Base-by-base conservation (phyloP, 1,139 yeast genomes). In the Saccharomyces hybrid region DNA sequence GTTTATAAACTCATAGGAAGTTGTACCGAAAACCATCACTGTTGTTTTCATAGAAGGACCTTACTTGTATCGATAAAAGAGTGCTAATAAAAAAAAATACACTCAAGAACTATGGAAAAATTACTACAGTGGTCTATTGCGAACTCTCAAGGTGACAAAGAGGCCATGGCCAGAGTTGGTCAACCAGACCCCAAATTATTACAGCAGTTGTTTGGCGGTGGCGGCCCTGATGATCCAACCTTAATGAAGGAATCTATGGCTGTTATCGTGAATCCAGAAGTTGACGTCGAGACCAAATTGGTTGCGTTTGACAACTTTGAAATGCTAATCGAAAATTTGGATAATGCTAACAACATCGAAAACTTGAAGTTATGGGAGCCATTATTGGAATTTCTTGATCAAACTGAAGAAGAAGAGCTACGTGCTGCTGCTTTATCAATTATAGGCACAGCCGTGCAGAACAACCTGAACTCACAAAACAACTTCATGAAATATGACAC, bases 321-420 rank as follows among this genome's bases (percentile, higher is more conserved):
- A 70, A 89, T 91, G 95, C 77, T 93, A 56, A 86, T 93, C 57
- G 99, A 93, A 69, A 90, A 90, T 66, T 73, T 93, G 61, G 99
- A 93, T 70, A 93, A 93, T 69, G 98, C 99, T 26, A 91, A 93
- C 71, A 90, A 89, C 65, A 85, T 93, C 60, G 93, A 87, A 60
- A 87, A 86, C 63, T 70, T 90, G 76, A 81, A 82, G 58, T 77
- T 91, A 61, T 95, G 98, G 99, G 82, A 79, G 13, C 77, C 82
- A 5, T 69, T 90, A 49, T 73, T 87, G 46, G 70, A 69, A 0
- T 79, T 82, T 54, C 73, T 87, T 53, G 72, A 74, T 46, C 72
- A 74, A 46, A 71, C 74, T 3, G 11, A 38, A 1, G 76, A 76
- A 25, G 70, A 68, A 1, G 74, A 77, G 27, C 72, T 90, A 52